A percentile compares a stretch with the other conserved stretches of the same genome.
These are phyloP conservation scores for Lachancea dasiensis DNA, from an alignment of 805 yeast genomes.

Conservation along the genomic window DNA sequence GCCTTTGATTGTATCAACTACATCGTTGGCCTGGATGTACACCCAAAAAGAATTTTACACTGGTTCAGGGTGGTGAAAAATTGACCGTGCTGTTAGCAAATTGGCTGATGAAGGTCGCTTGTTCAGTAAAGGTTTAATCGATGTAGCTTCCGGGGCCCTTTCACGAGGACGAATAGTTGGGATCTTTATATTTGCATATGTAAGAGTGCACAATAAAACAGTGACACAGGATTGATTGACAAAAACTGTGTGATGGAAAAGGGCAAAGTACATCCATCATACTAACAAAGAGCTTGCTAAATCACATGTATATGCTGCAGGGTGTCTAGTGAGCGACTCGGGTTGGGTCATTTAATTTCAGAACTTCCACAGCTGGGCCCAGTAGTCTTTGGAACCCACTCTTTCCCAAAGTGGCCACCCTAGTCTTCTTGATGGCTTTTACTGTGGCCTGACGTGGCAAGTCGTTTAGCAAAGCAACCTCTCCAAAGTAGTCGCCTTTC, in stretches of 20 bases:
- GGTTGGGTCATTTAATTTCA: conserved; percentile 83
- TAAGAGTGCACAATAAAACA: not conserved
- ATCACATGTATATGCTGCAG: not conserved
- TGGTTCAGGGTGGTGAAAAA: conserved; percentile 20
- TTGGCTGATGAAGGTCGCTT: not conserved
- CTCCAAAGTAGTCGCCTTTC: conserved; percentile 94
- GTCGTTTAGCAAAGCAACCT: conserved; percentile 86
- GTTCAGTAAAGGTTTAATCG: too few species aligned
- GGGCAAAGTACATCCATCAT: too few species aligned
- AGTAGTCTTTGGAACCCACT: conserved; percentile 88
- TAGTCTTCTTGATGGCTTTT: conserved; percentile 63
- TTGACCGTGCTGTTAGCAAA: not conserved
- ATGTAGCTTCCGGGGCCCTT: too few species aligned
- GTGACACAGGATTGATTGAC: not conserved
- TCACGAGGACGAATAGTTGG: too few species aligned
- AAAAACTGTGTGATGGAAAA: not conserved
- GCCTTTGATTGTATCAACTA: conserved; percentile 75
- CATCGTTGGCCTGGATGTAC: conserved; percentile 78
- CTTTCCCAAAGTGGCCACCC: conserved; percentile 89
- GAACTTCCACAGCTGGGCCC: conserved; percentile 89
- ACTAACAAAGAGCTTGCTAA: too few species aligned
- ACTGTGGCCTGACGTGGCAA: conserved; percentile 93
- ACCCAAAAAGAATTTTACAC: conserved; percentile 59
- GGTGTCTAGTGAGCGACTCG: conserved; percentile 10
- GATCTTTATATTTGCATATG: not conserved